Evolutionary conservation across 495 filamentous ascomycete species (phyloP), one percentile per base, ranked within the genome.

Genomic region (Paragyromitra xinjiangensis): DNA sequence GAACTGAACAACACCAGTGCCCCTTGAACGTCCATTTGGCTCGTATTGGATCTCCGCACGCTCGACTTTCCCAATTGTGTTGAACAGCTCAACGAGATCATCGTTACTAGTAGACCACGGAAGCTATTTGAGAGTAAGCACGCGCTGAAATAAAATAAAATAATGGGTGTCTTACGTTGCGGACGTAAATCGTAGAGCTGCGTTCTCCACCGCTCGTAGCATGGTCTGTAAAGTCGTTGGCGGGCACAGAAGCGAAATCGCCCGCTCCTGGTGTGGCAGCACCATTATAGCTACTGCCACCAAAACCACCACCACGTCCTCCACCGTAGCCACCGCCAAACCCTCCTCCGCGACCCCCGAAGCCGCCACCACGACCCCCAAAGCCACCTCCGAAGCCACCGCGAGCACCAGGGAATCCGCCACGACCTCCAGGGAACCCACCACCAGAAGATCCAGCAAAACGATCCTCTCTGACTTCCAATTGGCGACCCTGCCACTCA

Each of bases 91-190:
- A 59, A 98, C 88, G 4, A 99, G 85, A 84, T 99, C 95, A 69
- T 98, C 96, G 80, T 98, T 98, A 85, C 94, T 97, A 24, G 95
- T 99, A 42, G 95, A 98, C 95, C 95, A 99, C 5, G 95, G 95
- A 70, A 99, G 89, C 95, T 98, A 81, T 37, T 42, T 22, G 68
- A 71, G 9, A 45, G 11, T 72, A 9, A 77, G 82, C 84, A 75
- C 84, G 81, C 68, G 4, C 12, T 45, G 44, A 65, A 9, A 14
- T 48, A 56, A 45, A 67, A 78, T 22, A 48, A 6, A 24, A 37
- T 22, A 16, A 62, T 11, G 64, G 24, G 34, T 14, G 29, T 89
- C 94, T 90, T 88, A 98, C 95, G 82, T 99, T 99, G 85, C 95
- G 94, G 67, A 98, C 95, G 76, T 95, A 97, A 83, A 99, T 98